Percentiles rank a stretch among this genome's conserved stretches.
Evolutionary conservation across 371 early-diverging fungal genomes (phyloP).

Genomic region (Rhizopus sp.): DNA sequence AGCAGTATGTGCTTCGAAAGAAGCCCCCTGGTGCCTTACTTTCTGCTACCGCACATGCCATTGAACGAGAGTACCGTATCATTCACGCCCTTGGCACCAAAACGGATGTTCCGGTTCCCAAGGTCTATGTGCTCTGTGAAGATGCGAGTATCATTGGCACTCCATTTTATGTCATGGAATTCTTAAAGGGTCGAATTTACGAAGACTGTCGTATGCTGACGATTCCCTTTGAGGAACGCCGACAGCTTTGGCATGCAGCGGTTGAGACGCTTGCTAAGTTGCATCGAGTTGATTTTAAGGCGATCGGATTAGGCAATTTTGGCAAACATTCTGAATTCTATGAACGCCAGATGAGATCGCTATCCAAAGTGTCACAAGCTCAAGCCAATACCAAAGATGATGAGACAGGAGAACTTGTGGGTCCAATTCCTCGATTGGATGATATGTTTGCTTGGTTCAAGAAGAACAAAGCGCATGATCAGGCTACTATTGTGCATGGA

Average conservation of each 20-base stretch:
- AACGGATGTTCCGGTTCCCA: conserved; percentile 87
- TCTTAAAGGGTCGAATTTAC: conserved; percentile 86
- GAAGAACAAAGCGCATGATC: conserved; percentile 66
- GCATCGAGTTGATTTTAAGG: conserved; percentile 70
- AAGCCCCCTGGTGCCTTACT: conserved; percentile 89
- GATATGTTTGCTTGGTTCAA: conserved; percentile 79
- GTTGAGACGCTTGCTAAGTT: conserved; percentile 78
- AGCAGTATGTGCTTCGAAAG: conserved; percentile 83
- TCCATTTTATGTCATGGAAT: conserved; percentile 95
- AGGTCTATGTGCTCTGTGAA: conserved; percentile 82
- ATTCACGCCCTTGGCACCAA: conserved; percentile 71
- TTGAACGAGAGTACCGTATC: conserved; percentile 89
- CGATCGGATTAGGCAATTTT: conserved; percentile 72
- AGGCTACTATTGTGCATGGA: conserved; percentile 85
- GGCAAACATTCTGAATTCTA: conserved; percentile 77
- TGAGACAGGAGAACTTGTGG: conserved; percentile 58
- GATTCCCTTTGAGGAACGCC: conserved; percentile 60
- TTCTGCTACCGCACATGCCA: conserved; percentile 87
- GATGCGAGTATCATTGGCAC: conserved; percentile 81
- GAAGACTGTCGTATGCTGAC: conserved; percentile 60
- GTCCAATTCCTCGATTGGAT: conserved; percentile 66
- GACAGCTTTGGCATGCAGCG: conserved; percentile 66
- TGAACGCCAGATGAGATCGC: conserved; percentile 75
- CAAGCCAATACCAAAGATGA: conserved; percentile 71
- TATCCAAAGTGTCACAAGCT: conserved; percentile 64